Evolutionary conservation across 1,284 basidiomycete species (phyloP).

Genomic region (Papiliotrema nemorosa): DNA sequence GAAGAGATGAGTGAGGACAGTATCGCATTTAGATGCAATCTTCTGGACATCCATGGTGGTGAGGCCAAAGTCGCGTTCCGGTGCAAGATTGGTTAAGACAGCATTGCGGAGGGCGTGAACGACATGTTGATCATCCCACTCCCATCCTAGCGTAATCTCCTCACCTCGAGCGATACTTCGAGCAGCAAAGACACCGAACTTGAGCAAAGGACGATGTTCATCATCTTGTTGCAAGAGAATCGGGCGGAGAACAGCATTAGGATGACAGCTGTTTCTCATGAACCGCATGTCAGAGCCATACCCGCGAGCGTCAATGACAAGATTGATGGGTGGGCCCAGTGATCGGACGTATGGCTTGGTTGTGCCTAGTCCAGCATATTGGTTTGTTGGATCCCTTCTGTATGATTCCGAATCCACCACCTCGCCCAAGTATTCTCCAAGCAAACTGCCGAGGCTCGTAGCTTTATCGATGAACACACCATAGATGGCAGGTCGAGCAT

Average conservation of each 20-base stretch:
- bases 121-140: conserved; percentile 91
- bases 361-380: conserved; percentile 54
- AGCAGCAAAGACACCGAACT: conserved; percentile 80
- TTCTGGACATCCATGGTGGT: conserved; percentile 17
- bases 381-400: conserved; percentile 54
- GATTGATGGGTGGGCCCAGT: conserved; percentile 71
- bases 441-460: conserved; percentile 28
- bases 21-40: conserved; percentile 60
- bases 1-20: conserved; percentile 67
- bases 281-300: conserved; percentile 73
- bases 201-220: conserved; percentile 52
- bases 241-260: conserved; percentile 81
- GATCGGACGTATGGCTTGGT: conserved; percentile 70
- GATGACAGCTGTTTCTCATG: conserved; percentile 77
- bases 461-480: conserved; percentile 39
- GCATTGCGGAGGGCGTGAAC: conserved; percentile 63
- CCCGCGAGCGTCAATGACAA: conserved; percentile 78
- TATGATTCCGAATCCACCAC: conserved; percentile 41
- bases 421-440: conserved; percentile 47
- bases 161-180: conserved; percentile 72
- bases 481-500: conserved; percentile 42
- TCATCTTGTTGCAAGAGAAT: conserved; percentile 53
- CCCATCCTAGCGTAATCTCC: conserved; percentile 89
- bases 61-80: conserved; percentile 30
- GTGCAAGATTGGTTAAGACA: conserved; percentile 20